Evolutionary conservation across 2,329 filamentous ascomycete genomes (phyloP), one percentile per base, ranked within the genome.

Genomic region (Grosmannia clavigera): DNA sequence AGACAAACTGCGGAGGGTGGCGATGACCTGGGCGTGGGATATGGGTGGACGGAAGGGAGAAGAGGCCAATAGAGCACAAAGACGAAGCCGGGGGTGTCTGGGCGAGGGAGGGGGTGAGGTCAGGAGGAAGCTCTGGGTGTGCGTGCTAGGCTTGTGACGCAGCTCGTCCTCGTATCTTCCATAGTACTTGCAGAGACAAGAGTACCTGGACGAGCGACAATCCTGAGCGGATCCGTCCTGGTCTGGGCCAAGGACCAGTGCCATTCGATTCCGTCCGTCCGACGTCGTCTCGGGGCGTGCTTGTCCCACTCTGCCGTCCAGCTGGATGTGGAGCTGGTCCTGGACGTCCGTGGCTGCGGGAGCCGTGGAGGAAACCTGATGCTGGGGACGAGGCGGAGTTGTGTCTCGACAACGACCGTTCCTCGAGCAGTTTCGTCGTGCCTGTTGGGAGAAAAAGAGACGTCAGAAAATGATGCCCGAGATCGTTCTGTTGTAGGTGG

Each of bases 241-340:
- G n/a, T 12, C 33, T 55, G 52, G 31, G 25, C 40, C 40, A 29
- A 22, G 25, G 14, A 16, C 11, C 19, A 7, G 9, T n/a, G 10
- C 38, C 11, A 11, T 52, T 19, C 3, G 55, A 61, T 63, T 64
- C 63, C 63, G 63, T 64, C 63, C 61, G 63, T 61, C 63, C 63
- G 63, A 63, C 60, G 60, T 61, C 54, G 54, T 48, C 55, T 61
- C 51, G 51, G 53, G 52, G 33, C 16, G 3, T n/a, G 11, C 16
- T 61, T 38, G 54, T 61, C 38, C 57, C 59, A 58, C 50, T 55
- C 57, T 59, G 22, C 51, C 57, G 54, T 14, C 19, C 22, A 43
- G 27, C 46, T 55, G 58, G 43, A 31, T 57, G 57, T 51, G 60
- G 55, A 50, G 52, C 33, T 14, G 38, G 38, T 14, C 35, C 25